Percentiles rank a stretch among this genome's conserved stretches.
phyloP scores from a whole-genome alignment of 129 eudicot species.

The Flaveria brownii region DNA sequence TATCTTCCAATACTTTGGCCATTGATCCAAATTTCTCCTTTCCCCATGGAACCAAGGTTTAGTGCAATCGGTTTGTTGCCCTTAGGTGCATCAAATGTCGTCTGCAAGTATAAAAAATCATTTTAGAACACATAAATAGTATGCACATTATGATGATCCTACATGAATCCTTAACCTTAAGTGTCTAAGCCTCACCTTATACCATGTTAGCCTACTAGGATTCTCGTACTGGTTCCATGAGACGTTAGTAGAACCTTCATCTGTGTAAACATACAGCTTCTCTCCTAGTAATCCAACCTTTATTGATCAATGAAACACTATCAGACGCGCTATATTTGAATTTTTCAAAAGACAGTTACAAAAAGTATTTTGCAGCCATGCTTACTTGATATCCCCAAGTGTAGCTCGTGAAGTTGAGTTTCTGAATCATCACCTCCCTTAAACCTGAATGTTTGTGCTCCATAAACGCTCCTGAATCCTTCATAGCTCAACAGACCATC shows the following conservation, averaged over 20 bases:
- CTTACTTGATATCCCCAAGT: constrained; percentile 87
- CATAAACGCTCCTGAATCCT: constrained; percentile 80
- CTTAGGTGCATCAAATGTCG: constrained; percentile 60
- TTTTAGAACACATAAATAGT: not conserved
- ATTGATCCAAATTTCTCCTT: constrained; percentile 91
- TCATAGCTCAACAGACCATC: constrained; percentile 16
- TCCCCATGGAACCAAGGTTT: constrained; percentile 84
- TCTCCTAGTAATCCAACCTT: constrained; percentile 88
- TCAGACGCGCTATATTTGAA: not conserved
- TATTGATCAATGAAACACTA: not conserved
- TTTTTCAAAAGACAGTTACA: not conserved
- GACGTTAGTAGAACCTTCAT: constrained; percentile 40
- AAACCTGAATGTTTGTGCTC: constrained; percentile 61
- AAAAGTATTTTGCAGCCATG: not conserved
- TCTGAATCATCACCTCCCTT: constrained; percentile 44
- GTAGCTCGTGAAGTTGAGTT: constrained; percentile 39
- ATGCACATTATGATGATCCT: not conserved
- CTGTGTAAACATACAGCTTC: constrained; percentile 47
- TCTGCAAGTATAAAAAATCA: constrained; percentile 40
- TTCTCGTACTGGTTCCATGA: constrained; percentile 50
- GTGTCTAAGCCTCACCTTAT: constrained; percentile 53
- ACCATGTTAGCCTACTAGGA: constrained; percentile 65
- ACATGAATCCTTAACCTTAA: not conserved
- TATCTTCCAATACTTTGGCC: constrained; percentile 89
- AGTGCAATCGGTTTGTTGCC: constrained; percentile 62